Percentiles rank a stretch among this genome's conserved stretches.
Conservation (phyloP, 768 basidiomycete species). For the Lactarius akahatsu region DNA sequence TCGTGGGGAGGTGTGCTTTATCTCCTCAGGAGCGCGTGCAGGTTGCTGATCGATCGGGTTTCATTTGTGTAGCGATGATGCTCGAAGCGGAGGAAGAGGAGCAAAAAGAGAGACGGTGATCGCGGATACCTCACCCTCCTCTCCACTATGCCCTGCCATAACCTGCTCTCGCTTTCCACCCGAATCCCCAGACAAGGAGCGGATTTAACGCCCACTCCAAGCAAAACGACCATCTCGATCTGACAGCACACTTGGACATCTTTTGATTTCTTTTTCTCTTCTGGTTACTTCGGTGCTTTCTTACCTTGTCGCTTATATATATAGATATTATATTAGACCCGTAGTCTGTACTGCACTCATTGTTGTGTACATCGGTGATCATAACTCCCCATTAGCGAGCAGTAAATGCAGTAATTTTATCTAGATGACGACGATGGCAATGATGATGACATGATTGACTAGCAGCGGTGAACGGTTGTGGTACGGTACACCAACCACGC, state of each 20-base stretch:
- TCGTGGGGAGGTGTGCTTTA: conserved; percentile 62
- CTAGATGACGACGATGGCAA: background rate
- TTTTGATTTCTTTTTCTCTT: background rate
- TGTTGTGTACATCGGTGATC: conserved; percentile 18
- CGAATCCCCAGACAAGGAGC: background rate
- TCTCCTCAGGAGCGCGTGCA: background rate
- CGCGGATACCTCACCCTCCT: background rate
- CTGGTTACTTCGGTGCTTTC: background rate
- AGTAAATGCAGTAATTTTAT: conserved; percentile 15
- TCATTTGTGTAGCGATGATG: conserved; percentile 41
- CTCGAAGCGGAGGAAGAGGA: conserved; percentile 48
- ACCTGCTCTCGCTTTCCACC: background rate
- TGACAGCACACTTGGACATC: background rate
- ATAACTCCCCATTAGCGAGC: conserved; percentile 5
- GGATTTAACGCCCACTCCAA: background rate
- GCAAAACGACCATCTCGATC: background rate
- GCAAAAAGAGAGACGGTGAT: conserved; percentile 16
- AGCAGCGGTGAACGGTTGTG: background rate
- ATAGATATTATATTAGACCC: conserved; percentile 13
- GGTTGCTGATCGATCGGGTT: background rate
- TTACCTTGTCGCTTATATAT: conserved; percentile 7
- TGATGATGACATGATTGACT: background rate
- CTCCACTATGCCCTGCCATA: background rate
- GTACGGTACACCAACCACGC: background rate
- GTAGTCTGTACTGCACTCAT: conserved; percentile 24